phyloP scores from a whole-genome alignment of 352 stramenopile genomes.

The Phytophthora quininea region DNA sequence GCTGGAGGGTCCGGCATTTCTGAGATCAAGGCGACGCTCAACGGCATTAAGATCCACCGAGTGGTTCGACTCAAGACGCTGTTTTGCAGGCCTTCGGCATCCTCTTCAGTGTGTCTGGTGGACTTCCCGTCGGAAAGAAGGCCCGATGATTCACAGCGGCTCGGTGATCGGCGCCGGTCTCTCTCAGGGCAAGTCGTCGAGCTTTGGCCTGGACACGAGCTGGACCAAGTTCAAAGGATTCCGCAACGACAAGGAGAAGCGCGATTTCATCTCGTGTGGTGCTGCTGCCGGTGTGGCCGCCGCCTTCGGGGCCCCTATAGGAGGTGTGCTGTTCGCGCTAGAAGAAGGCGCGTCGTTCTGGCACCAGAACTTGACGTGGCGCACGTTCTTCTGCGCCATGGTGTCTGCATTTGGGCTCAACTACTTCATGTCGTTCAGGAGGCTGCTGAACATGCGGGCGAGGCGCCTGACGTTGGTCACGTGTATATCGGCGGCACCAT shows the following conservation, averaged over 20 bases:
- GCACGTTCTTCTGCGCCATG: constrained; percentile 98
- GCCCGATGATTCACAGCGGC: constrained; percentile 91
- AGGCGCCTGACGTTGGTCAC: constrained; percentile 42
- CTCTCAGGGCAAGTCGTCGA: constrained; percentile 92
- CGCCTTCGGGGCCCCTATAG: constrained; percentile 98
- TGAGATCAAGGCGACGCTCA: constrained; percentile 98
- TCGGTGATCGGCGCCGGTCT: constrained; percentile 95
- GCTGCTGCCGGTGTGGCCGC: constrained; percentile 96
- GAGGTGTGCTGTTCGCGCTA: constrained; percentile 97
- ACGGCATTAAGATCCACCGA: constrained; percentile 97
- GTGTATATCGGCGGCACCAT: constrained; percentile 68
- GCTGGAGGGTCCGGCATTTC: constrained; percentile 95
- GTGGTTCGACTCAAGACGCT: constrained; percentile 97
- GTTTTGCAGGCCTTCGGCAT: constrained; percentile 93
- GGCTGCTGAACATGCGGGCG: constrained; percentile 39
- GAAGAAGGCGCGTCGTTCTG: constrained; percentile 99
- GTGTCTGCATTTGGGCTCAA: constrained; percentile 87
- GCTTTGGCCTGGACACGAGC: constrained; percentile 87
- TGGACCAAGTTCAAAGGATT: constrained; percentile 93
- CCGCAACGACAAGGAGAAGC: constrained; percentile 95
- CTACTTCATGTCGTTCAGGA: constrained; percentile 88
- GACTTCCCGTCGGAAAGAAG: constrained; percentile 86
- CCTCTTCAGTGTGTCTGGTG: constrained; percentile 81
- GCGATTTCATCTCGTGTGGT: constrained; percentile 98
- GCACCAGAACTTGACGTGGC: constrained; percentile 98